Percentiles rank a stretch among this genome's conserved stretches.
phyloP scores from a whole-genome alignment of 805 yeast species.

The Candida orba region DNA sequence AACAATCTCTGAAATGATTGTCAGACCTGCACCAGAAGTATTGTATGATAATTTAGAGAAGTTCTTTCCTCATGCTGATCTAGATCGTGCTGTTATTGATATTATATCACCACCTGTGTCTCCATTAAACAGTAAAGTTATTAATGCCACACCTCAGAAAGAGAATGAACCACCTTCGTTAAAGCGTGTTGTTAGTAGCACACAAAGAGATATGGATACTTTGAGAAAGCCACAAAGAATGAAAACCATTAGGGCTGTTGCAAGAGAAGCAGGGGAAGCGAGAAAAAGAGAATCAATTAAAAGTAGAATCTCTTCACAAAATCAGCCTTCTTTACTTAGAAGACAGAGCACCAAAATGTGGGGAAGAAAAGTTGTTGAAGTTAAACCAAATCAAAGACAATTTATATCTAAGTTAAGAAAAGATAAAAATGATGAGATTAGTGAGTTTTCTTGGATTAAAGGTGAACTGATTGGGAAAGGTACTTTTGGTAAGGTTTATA shows the following conservation, averaged over 20 bases:
- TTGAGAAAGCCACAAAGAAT: conserved; percentile 47
- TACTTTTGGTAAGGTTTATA: conserved; percentile 88
- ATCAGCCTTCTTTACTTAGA: conserved; percentile 37
- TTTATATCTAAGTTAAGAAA: conserved; percentile 57
- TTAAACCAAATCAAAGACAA: conserved; percentile 62
- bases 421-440: conserved; percentile 53
- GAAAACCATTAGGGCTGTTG: conserved; percentile 90
- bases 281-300: conserved; percentile 32
- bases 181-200: conserved; percentile 17
- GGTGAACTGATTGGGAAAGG: conserved; percentile 97
- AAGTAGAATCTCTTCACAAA: conserved; percentile 9
- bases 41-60: conserved; percentile 86
- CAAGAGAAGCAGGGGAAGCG: conserved; percentile 77
- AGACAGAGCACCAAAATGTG: conserved; percentile 91
- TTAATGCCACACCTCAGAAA: background rate
- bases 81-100: conserved; percentile 87
- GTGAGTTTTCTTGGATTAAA: conserved; percentile 94
- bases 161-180: conserved; percentile 5
- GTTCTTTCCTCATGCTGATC: conserved; percentile 86
- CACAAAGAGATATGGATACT: conserved; percentile 14
- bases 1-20: conserved; percentile 44
- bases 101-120: conserved; percentile 55
- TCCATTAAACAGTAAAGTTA: conserved; percentile 26
- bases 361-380: conserved; percentile 93
- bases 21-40: conserved; percentile 93